Evolutionary conservation across 805 yeast species (phyloP).

Genomic region (Saturnispora kantuleensis): DNA sequence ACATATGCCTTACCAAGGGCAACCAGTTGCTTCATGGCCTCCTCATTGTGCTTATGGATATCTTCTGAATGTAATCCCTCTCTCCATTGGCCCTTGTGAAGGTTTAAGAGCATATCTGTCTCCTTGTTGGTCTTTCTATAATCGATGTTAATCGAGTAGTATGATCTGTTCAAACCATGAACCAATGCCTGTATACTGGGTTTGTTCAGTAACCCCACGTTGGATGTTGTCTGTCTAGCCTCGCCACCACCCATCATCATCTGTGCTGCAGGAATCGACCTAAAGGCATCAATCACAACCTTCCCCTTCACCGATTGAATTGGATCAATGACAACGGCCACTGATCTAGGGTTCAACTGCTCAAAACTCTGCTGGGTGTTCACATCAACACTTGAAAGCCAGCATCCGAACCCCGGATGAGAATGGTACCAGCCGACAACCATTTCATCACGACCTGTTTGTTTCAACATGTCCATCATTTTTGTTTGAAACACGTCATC

Average conservation of each 20-base stretch:
- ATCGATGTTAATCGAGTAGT: constrained; percentile 90
- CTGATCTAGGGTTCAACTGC: constrained; percentile 90
- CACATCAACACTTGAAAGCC: constrained; percentile 96
- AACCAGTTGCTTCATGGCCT: constrained; percentile 68
- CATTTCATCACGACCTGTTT: constrained; percentile 98
- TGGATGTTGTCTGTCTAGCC: constrained; percentile 95
- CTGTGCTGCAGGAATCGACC: constrained; percentile 80
- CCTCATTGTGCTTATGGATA: constrained; percentile 73
- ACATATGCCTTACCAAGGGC: constrained; percentile 85
- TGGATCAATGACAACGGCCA: constrained; percentile 97
- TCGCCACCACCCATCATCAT: constrained; percentile 95
- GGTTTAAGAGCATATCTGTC: constrained; percentile 84
- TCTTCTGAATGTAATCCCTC: constrained; percentile 75
- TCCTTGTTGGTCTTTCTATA: constrained; percentile 88
- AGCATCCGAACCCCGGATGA: constrained; percentile 99
- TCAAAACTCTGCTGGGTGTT: constrained; percentile 97
- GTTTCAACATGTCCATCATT: constrained; percentile 99
- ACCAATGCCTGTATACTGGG: constrained; percentile 95
- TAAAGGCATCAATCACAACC: constrained; percentile 96
- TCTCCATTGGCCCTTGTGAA: constrained; percentile 95
- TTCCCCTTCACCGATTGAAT: constrained; percentile 98
- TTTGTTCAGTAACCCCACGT: constrained; percentile 88
- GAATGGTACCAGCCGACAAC: constrained; percentile 99
- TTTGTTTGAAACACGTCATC: constrained; percentile 98
- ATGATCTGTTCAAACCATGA: constrained; percentile 94